Evolutionary conservation across 306 rosid species (phyloP).

Genomic region (Luffa acutangula): DNA sequence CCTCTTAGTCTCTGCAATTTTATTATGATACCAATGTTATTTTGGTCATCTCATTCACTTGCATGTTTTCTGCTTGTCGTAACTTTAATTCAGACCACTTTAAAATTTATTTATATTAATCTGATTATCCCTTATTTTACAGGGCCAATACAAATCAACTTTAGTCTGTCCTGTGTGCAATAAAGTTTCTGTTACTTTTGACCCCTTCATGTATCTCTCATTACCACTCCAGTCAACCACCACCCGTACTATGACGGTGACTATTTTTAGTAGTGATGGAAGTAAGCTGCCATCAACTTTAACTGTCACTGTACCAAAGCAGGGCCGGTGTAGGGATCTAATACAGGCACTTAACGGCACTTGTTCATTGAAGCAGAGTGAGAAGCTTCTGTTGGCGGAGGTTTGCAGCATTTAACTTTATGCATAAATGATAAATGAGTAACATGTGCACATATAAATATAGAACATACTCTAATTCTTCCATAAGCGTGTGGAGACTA

Average conservation of each 20-base stretch:
- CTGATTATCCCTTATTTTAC: slow-evolving; percentile 18
- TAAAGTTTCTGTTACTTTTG: slow-evolving; percentile 96
- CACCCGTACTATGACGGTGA: slow-evolving; percentile 65
- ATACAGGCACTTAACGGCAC: slow-evolving; percentile 80
- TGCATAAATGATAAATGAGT: background rate
- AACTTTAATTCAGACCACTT: slow-evolving; percentile 4
- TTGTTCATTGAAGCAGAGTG: slow-evolving; percentile 71
- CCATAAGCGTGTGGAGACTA: background rate
- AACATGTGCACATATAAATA: background rate
- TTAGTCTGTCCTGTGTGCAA: slow-evolving; percentile 96
- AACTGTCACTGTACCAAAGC: slow-evolving; percentile 88
- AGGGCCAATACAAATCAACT: slow-evolving; percentile 99
- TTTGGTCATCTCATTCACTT: background rate
- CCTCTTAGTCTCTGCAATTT: background rate
- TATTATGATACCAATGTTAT: background rate
- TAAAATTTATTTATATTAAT: slow-evolving; percentile 5
- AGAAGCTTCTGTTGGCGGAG: slow-evolving; percentile 80
- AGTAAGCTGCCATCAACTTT: slow-evolving; percentile 54
- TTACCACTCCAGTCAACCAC: slow-evolving; percentile 82
- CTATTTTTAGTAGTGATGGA: slow-evolving; percentile 73
- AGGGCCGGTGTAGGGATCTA: slow-evolving; percentile 92
- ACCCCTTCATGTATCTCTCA: slow-evolving; percentile 98
- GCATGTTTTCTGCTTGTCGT: background rate
- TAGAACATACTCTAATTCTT: background rate
- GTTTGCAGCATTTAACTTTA: slow-evolving; percentile 25